Percentiles rank a stretch among this genome's conserved stretches.
Conservation (phyloP, 1,284 basidiomycete genomes). For the Cutaneotrichosporon daszewskae region DNA sequence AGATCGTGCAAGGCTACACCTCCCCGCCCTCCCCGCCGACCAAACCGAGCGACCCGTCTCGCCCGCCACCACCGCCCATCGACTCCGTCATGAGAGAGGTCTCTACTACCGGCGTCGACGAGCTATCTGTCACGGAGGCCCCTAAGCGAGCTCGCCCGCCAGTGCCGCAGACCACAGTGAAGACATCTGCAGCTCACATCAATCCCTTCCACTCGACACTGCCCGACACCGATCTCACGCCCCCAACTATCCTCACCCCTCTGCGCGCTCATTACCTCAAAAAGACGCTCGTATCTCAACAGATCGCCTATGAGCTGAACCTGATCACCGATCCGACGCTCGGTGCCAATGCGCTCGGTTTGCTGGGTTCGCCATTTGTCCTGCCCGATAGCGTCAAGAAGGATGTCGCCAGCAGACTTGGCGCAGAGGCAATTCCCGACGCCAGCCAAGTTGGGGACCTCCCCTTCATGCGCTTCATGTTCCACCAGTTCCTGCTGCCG, state of each 20-base stretch:
- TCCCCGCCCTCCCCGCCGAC: constrained; percentile 36
- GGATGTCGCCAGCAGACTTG: constrained; percentile 46
- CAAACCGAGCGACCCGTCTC: too few relatives aligned
- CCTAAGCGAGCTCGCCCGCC: constrained; percentile 10
- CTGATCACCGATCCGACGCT: constrained; percentile 56
- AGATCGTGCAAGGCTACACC: constrained; percentile 24
- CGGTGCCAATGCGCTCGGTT: constrained; percentile 69
- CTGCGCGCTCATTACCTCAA: constrained; percentile 91
- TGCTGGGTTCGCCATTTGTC: constrained; percentile 78
- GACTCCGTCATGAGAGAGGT: too few relatives aligned
- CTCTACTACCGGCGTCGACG: too few relatives aligned
- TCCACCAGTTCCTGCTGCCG: constrained; percentile 81
- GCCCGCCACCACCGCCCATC: constrained; percentile 3
- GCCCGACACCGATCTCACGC: constrained; percentile 20
- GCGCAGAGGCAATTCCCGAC: constrained; percentile 15
- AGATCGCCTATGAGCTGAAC: constrained; percentile 71
- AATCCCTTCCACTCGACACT: constrained; percentile 35
- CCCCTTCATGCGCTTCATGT: constrained; percentile 80
- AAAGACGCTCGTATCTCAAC: constrained; percentile 82
- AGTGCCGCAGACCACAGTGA: constrained; percentile 10
- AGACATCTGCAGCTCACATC: constrained; percentile 26
- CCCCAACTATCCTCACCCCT: constrained; percentile 58
- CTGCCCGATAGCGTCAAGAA: constrained; percentile 54
- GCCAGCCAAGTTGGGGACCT: constrained; percentile 53
- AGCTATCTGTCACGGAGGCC: neutral